Evolutionary conservation across 768 basidiomycete species (phyloP), one percentile per base, ranked within the genome.

Genomic region (Clitopilus passeckerianus): DNA sequence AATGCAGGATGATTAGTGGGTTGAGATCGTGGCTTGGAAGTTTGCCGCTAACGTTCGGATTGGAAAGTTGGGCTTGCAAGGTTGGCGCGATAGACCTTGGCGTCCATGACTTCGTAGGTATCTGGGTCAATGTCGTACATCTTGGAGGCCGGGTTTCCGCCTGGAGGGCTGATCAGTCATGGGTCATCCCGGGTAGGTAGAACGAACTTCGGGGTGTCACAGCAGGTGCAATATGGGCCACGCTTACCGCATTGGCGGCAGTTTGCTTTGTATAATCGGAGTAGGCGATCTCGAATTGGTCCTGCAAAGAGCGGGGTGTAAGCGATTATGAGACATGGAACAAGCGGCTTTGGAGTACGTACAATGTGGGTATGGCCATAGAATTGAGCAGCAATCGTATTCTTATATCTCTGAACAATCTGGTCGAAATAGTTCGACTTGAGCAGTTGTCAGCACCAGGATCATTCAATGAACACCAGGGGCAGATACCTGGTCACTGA

Each of bases 351-450:
- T 12, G 44, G 8, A 46, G 54, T 5, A 61, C 71, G 58, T 54
- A 77, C 78, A 57, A 74, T 64, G 61, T 84, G 84, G 15, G 75
- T 84, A 61, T 87, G 86, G 2, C 86, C 86, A 64, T 81, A 86
- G 67, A 87, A 86, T 59, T 83, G 82, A 1, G 72, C 84, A 4
- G 83, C 81, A 57, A 87, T 84, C 6, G 81, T 84, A 58, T 80
- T 75, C 59, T 76, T 77, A 66, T 86, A 88, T 5, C 86, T 75
- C 60, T 84, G 81, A 33, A 87, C 70, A 58, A 86, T 75, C 67
- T 88, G 85, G 65, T 85, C 75, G 54, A 83, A 86, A 66, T 85
- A 86, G 61, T 85, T 83, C 1, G 85, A 85, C 81, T 86, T 62
- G 20, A 59, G 33, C 55, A 18, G 18, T 53, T 18, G 57, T 18